Evolutionary conservation across 768 basidiomycete species (phyloP), one percentile per base, ranked within the genome.

Genomic region (Tulasnella sp.): DNA sequence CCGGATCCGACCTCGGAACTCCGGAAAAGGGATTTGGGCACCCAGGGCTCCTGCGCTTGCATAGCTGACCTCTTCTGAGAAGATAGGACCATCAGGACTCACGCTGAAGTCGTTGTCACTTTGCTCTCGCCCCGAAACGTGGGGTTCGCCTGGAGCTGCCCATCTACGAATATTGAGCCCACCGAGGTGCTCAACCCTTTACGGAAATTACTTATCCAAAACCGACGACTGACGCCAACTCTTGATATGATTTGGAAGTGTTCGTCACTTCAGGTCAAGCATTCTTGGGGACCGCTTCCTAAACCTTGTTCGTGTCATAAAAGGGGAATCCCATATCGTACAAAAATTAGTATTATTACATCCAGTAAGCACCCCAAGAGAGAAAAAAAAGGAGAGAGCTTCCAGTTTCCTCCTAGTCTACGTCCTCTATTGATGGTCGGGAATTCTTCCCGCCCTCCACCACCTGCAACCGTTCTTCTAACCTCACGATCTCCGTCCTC

Each of bases 401-500:
- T 69, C 64, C 64, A 31, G 34, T 37, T 28, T 28, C 5, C 16
- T 64, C 72, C 72, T 28, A 78, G 40, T 78, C 77, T 12, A 78
- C 12, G 0, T 78, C 54, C n/a, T 41, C 77, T 31, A 78, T 69
- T 31, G 64, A 69, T 37, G 34, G 64, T 16, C 18, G 31, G 16
- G 34, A 40, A 48, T 31, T 58, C 64, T 44, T 44, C 44, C 8
- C 37, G 24, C 54, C 77, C 12, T 78, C 77, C 76, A 40, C 54
- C 12, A 28, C 2, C 22, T 60, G 58, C 74, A 80, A 44, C 5
- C 50, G 31, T 42, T 41, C 69, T 75, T 80, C 72, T 34, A 82
- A 48, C 75, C 64, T 20, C 79, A 24, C 73, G 12, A 82, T 64
- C 44, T 60, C 37, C 46, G 41, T 50, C 74, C 75, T 78, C 34